Evolutionary conservation across 768 basidiomycete species (phyloP), one percentile per base, ranked within the genome.

Genomic region (Artomyces pyxidatus): DNA sequence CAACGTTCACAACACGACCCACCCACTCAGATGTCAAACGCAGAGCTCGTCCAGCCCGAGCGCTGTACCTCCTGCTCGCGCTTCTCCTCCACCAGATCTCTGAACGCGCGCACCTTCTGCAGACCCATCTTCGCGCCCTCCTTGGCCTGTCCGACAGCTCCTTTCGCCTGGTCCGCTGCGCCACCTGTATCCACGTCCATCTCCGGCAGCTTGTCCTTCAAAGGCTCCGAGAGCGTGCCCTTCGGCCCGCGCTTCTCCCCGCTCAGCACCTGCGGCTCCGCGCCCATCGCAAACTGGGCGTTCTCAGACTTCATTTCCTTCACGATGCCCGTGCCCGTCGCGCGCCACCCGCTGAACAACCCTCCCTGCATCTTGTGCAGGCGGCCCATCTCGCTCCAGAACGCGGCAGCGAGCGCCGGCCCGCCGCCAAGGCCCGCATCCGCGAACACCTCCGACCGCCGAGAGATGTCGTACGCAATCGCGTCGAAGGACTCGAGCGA

Each of bases 341-440:
- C 76, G 22, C 59, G 65, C 73, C 74, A 74, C 0, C 71, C 77
- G 1, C 66, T 59, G 50, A 71, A 62, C 22, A 71, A 0, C 59
- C 70, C 49, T 56, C 66, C 44, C 61, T 58, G 40, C 61, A 64
- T 37, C 29, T 73, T 67, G 51, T 70, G 65, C n/a, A 86, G 38
- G 40, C 74, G 69, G 0, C 85, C 85, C 1, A 85, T 50, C 61
- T 86, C 84, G 52, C 79, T 81, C 83, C 83, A 85, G 7, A 83
- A 55, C 0, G 79, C 85, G 2, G 77, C 78, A n/a, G 76, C 61
- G 27, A 80, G 58, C 3, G 76, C 65, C 0, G 73, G 68, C 0
- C 75, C 75, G 1, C 69, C 62, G 1, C 73, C 67, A 1, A 81
- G 57, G 0, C 85, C 85, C 0, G 77, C 71, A 57, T 87, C 85